Evolutionary conservation across 345 rosid genomes (phyloP).

Genomic region (Lepidium didymum): DNA sequence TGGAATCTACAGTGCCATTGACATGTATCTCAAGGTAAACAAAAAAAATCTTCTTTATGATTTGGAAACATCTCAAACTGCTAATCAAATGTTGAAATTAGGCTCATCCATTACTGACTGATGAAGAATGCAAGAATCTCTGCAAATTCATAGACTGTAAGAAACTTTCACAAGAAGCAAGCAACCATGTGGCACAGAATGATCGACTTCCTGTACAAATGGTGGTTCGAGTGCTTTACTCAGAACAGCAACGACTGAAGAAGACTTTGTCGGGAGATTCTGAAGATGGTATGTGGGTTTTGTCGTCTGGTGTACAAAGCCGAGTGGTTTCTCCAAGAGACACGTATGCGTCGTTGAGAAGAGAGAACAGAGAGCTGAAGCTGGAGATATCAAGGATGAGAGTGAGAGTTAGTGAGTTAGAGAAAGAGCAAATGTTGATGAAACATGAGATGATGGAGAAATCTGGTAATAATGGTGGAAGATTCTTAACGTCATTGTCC

Average conservation of each 20-base stretch:
- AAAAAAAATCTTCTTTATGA: neutral
- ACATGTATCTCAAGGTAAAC: constrained; percentile 71
- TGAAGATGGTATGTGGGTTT: constrained; percentile 43
- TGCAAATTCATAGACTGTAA: constrained; percentile 68
- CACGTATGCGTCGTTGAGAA: constrained; percentile 77
- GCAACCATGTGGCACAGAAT: constrained; percentile 32
- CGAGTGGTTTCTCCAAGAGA: constrained; percentile 90
- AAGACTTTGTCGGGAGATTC: constrained; percentile 50
- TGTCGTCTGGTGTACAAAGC: constrained; percentile 65
- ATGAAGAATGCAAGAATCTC: constrained; percentile 54
- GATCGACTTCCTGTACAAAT: constrained; percentile 31
- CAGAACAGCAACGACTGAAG: constrained; percentile 45
- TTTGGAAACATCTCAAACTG: neutral
- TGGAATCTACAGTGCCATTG: constrained; percentile 74
- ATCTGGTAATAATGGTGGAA: constrained; percentile 53
- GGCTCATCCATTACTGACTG: constrained; percentile 62
- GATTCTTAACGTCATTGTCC: constrained; percentile 60
- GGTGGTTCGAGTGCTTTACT: constrained; percentile 19
- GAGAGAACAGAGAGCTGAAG: constrained; percentile 94
- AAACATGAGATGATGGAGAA: constrained; percentile 72
- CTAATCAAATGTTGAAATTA: constrained; percentile 9
- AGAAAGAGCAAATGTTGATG: constrained; percentile 84
- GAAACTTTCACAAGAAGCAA: constrained; percentile 28
- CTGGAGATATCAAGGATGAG: constrained; percentile 96
- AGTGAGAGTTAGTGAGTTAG: constrained; percentile 85